phyloP scores from a whole-genome alignment of 768 basidiomycete species.

The Mycena galopus region DNA sequence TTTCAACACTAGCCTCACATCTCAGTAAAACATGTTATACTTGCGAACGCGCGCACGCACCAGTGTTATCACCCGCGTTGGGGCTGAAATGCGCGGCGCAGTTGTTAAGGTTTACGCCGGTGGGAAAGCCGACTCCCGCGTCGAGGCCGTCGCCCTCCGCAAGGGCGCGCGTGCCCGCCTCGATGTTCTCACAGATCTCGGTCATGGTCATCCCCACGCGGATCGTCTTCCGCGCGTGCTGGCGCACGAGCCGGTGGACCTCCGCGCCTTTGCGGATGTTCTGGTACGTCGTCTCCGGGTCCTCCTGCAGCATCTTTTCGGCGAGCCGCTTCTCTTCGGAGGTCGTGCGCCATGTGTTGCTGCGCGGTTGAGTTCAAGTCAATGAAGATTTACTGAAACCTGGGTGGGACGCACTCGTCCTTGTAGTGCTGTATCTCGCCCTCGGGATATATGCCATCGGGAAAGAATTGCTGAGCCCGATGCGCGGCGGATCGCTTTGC shows the following conservation, averaged over 20 bases:
- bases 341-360: conserved; percentile 89
- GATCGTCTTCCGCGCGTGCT: conserved; percentile 84
- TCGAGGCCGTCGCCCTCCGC: conserved; percentile 93
- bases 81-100: conserved; percentile 98
- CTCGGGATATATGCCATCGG: conserved; percentile 88
- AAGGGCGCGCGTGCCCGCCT: conserved; percentile 90
- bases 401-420: conserved; percentile 77
- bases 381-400: not conserved
- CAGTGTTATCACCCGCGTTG: conserved; percentile 89
- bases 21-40: not conserved
- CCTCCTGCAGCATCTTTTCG: conserved; percentile 83
- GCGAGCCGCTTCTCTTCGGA: conserved; percentile 90
- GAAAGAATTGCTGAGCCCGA: conserved; percentile 92
- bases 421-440: conserved; percentile 94
- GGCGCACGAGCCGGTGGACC: conserved; percentile 93
- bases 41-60: conserved; percentile 68
- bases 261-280: conserved; percentile 94
- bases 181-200: conserved; percentile 93
- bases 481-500: conserved; percentile 93
- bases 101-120: conserved; percentile 92
- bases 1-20: conserved; percentile 72
- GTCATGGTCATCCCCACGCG: conserved; percentile 95
- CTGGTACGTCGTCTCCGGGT: conserved; percentile 89
- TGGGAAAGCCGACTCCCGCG: conserved; percentile 94
- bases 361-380: conserved; percentile 45